Evolutionary conservation across 2,329 filamentous ascomycete genomes (phyloP).

Genomic region (Pseudocercospora pini-densiflorae): DNA sequence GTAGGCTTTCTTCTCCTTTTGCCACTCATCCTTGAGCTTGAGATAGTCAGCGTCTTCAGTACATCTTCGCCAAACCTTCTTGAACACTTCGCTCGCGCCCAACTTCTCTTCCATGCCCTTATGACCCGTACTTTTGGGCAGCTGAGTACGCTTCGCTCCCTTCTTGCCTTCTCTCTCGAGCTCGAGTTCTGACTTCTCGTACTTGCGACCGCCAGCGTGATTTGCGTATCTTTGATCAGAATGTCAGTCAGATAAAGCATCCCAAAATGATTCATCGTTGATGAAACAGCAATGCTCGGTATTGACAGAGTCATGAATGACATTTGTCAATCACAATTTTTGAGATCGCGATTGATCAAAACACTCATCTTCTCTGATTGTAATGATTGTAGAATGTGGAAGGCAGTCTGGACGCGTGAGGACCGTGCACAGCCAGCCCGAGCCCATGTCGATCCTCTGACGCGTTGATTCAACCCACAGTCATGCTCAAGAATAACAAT

Average conservation of each 20-base stretch:
- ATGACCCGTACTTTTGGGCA: slow-evolving; percentile 52
- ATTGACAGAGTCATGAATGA: too few species aligned
- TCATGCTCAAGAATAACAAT: neutral
- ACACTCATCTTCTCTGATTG: too few species aligned
- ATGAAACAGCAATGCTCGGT: neutral
- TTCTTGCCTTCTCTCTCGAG: slow-evolving; percentile 32
- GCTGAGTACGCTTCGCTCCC: slow-evolving; percentile 36
- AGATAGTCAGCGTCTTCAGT: slow-evolving; percentile 51
- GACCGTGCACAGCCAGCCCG: neutral
- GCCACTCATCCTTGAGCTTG: slow-evolving; percentile 51
- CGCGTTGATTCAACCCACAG: too few species aligned
- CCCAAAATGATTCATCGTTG: neutral
- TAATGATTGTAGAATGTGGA: too few species aligned
- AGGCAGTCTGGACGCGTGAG: neutral
- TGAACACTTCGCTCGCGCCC: slow-evolving; percentile 55
- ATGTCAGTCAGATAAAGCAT: neutral
- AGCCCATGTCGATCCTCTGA: neutral
- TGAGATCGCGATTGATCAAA: too few species aligned
- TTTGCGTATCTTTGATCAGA: slow-evolving; percentile 26
- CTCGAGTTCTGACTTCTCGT: slow-evolving; percentile 47
- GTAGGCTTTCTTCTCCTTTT: slow-evolving; percentile 54
- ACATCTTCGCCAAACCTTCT: slow-evolving; percentile 55
- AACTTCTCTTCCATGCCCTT: slow-evolving; percentile 56
- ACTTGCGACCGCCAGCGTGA: slow-evolving; percentile 57
- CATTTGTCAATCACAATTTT: too few species aligned